phyloP scores from a whole-genome alignment of 495 filamentous ascomycete species.

The Xylaria venustula region DNA sequence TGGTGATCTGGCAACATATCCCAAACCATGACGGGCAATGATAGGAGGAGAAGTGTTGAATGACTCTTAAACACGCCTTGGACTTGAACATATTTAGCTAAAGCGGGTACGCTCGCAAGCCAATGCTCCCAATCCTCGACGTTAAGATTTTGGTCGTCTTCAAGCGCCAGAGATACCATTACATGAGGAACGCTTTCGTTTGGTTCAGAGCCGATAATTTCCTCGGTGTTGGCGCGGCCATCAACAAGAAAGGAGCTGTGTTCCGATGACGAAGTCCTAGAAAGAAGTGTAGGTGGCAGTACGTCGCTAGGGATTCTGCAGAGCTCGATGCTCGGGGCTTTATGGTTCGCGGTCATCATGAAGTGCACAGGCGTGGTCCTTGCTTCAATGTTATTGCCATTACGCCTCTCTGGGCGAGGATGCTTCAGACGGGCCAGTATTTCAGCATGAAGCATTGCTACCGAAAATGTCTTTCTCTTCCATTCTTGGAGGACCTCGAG shows the following conservation, averaged over 20 bases:
- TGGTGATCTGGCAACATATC: slow-evolving; percentile 49
- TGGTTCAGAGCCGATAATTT: slow-evolving; percentile 27
- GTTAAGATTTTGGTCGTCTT: slow-evolving; percentile 48
- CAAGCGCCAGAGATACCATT: slow-evolving; percentile 52
- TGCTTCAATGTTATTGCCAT: slow-evolving; percentile 50
- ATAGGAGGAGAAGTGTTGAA: slow-evolving; percentile 48
- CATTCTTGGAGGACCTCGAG: slow-evolving; percentile 53
- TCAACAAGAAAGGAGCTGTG: slow-evolving; percentile 13
- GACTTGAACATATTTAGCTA: slow-evolving; percentile 51
- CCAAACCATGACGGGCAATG: slow-evolving; percentile 53
- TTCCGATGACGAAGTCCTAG: slow-evolving; percentile 17
- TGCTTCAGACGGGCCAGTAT: slow-evolving; percentile 52
- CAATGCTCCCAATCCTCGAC: slow-evolving; percentile 49
- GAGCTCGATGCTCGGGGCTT: slow-evolving; percentile 51
- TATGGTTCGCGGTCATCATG: slow-evolving; percentile 53
- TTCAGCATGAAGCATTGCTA: slow-evolving; percentile 53
- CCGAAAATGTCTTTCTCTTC: slow-evolving; percentile 45
- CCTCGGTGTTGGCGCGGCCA: slow-evolving; percentile 14
- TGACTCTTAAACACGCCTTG: slow-evolving; percentile 55
- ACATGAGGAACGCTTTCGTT: slow-evolving; percentile 48
- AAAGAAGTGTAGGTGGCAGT: slow-evolving; percentile 28
- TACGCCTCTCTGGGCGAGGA: slow-evolving; percentile 47
- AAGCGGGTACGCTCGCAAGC: slow-evolving; percentile 44
- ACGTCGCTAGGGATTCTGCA: slow-evolving; percentile 30
- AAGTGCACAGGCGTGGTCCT: slow-evolving; percentile 52